Evolutionary conservation across 163 green algal genomes (phyloP).

Genomic region (Chloromonas sp.): DNA sequence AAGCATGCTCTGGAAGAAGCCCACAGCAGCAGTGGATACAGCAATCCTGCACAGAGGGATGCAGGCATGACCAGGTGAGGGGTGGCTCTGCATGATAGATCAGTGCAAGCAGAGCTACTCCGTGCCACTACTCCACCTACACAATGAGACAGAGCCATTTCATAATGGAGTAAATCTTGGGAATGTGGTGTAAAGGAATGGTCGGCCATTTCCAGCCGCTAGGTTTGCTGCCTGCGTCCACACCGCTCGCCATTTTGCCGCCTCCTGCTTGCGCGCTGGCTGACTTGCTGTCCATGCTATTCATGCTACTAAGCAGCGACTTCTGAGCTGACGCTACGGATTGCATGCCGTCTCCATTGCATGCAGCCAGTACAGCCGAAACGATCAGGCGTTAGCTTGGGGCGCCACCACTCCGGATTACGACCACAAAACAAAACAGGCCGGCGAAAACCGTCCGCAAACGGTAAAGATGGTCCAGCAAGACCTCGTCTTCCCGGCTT

Average conservation of each 20-base stretch:
- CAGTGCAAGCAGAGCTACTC: too few relatives aligned
- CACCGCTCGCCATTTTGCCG: not conserved
- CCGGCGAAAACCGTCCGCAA: too few relatives aligned
- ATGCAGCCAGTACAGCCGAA: not conserved
- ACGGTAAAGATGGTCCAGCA: too few relatives aligned
- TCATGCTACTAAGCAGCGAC: not conserved
- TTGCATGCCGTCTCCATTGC: not conserved
- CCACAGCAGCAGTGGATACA: conserved; percentile 37
- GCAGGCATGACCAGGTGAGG: too few relatives aligned
- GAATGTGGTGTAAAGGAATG: conserved; percentile 1
- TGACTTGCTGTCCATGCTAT: not conserved
- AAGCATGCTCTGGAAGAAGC: conserved; percentile 44
- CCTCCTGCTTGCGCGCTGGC: not conserved
- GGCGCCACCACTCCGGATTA: too few relatives aligned
- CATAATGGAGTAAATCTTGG: conserved; percentile 32
- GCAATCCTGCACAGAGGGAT: conserved; percentile 24
- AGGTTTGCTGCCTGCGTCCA: too few relatives aligned
- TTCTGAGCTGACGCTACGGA: not conserved
- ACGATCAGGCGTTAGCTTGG: too few relatives aligned
- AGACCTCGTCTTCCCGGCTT: too few relatives aligned
- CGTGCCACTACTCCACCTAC: not conserved
- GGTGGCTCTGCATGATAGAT: too few relatives aligned
- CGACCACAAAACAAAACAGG: too few relatives aligned
- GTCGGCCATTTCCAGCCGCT: not conserved
- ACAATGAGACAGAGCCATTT: conserved; percentile 45